These are phyloP conservation scores for Tricholoma sp. DNA, from an alignment of 768 basidiomycete species.

Conservation along the genomic window DNA sequence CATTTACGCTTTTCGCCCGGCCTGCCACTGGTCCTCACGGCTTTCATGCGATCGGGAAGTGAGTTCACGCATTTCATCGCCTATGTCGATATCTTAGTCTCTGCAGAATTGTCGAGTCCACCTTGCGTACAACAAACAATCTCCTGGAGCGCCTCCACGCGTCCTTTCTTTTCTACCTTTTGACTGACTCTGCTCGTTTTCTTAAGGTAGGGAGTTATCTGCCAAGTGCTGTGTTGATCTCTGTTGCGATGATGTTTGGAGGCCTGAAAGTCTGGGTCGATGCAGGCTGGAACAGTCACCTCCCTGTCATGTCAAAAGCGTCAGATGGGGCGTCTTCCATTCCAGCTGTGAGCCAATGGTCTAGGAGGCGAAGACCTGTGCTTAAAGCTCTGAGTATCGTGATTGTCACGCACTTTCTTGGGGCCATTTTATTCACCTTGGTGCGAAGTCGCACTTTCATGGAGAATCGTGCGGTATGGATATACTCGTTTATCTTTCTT, in stretches of 20 bases:
- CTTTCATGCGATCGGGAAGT: constrained; percentile 90
- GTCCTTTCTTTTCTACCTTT: constrained; percentile 95
- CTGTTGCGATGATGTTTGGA: constrained; percentile 79
- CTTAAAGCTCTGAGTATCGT: constrained; percentile 49
- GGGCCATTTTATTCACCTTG: constrained; percentile 43
- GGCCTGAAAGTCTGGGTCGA: constrained; percentile 74
- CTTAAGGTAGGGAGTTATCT: constrained; percentile 89
- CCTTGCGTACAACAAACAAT: constrained; percentile 88
- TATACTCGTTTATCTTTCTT: not conserved
- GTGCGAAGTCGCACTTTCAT: constrained; percentile 43
- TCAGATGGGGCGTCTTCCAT: constrained; percentile 2
- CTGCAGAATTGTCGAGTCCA: constrained; percentile 76
- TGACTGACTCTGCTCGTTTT: constrained; percentile 59
- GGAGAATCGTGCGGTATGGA: constrained; percentile 34
- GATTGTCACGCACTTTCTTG: constrained; percentile 50
- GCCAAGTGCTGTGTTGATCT: constrained; percentile 81
- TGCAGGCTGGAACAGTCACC: constrained; percentile 46
- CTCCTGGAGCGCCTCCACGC: constrained; percentile 94
- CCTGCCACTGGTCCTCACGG: constrained; percentile 92
- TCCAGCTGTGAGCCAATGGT: constrained; percentile 29
- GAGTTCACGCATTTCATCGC: constrained; percentile 16
- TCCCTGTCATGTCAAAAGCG: constrained; percentile 13
- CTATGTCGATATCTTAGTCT: constrained; percentile 3
- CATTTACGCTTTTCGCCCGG: constrained; percentile 84
- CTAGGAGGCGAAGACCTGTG: constrained; percentile 47